Conservation (phyloP, 352 stramenopile species). For the Pythium aphanidermatum region DNA sequence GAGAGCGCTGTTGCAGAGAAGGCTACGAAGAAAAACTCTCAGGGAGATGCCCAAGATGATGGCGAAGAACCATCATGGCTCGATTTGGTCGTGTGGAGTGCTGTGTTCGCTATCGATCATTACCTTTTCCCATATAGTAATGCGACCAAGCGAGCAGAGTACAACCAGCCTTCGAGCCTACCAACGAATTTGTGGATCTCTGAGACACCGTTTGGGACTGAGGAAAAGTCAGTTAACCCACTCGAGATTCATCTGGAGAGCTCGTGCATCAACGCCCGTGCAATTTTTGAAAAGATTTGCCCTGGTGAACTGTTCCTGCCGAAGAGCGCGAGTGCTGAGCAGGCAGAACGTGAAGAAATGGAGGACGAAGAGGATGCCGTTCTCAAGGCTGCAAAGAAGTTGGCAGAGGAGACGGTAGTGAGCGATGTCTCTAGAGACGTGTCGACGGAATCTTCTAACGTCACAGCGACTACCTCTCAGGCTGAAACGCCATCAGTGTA, state of each 20-base stretch:
- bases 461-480: too few relatives aligned
- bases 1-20: conserved; percentile 16
- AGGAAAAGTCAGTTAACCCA: conserved; percentile 20
- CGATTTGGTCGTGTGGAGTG: conserved; percentile 39
- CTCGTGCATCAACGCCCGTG: conserved; percentile 46
- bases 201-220: conserved; percentile 25
- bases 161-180: conserved; percentile 14
- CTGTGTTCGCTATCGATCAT: conserved; percentile 60
- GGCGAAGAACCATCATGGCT: conserved; percentile 8
- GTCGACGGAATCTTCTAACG: too few relatives aligned
- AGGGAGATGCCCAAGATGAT: neutral
- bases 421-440: too few relatives aligned
- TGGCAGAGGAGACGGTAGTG: conserved; percentile 22
- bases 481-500: too few relatives aligned
- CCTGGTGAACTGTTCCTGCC: conserved; percentile 51
- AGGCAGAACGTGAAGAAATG: conserved; percentile 49
- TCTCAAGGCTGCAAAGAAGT: conserved; percentile 49
- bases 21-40: neutral
- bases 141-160: conserved; percentile 9
- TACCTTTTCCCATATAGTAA: conserved; percentile 13
- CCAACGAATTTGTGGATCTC: conserved; percentile 43
- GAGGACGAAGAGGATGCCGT: conserved; percentile 58
- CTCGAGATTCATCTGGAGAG: conserved; percentile 63
- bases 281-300: conserved; percentile 57
- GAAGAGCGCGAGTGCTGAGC: conserved; percentile 52